Evolutionary conservation across 1,284 basidiomycete species (phyloP), one percentile per base, ranked within the genome.

Genomic region (Leucoagaricus sp.): DNA sequence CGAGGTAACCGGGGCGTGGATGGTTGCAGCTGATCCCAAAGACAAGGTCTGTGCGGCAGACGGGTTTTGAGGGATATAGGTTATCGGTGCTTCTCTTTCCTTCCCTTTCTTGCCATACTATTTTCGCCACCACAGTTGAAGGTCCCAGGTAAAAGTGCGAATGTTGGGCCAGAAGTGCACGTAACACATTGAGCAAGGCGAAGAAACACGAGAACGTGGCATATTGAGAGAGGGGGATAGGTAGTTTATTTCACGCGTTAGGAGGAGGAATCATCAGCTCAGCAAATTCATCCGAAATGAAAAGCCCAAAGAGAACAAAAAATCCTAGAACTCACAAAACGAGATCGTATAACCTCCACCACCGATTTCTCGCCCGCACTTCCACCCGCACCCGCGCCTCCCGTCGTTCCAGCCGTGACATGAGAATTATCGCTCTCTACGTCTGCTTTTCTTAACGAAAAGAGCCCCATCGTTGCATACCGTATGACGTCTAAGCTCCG

Each of bases 301-400:
- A 54, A 48, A 47, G 19, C 50, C 13, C 10, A 50, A 46, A 42
- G 59, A 46, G n/a, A n/a, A n/a, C n/a, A n/a, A n/a, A n/a, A n/a
- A n/a, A n/a, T n/a, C n/a, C n/a, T n/a, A n/a, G n/a, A 44, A 82
- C 86, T 67, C 68, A 90, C 88, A 65, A 90, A 87, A 73, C 86
- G 79, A 62, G 88, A 87, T 65, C 88, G 86, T 61, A 90, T 83
- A 66, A 85, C 82, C 60, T 81, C 76, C 50, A 85, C 80, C 63
- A 85, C 80, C 42, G 82, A 76, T 66, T 70, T 75, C 64, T 79
- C 77, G 28, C 65, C 57, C 40, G 59, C 59, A 47, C 58, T 60
- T 60, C 64, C 45, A 55, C 54, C 31, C 51, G 58, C 26, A 33
- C 65, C 57, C 17, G 60, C 57, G 45, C 59, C 62, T 58, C 63